Percentiles rank a stretch among this genome's conserved stretches.
Evolutionary conservation across 345 rosid species (phyloP).

Genomic region (Melaleuca quinquenervia): DNA sequence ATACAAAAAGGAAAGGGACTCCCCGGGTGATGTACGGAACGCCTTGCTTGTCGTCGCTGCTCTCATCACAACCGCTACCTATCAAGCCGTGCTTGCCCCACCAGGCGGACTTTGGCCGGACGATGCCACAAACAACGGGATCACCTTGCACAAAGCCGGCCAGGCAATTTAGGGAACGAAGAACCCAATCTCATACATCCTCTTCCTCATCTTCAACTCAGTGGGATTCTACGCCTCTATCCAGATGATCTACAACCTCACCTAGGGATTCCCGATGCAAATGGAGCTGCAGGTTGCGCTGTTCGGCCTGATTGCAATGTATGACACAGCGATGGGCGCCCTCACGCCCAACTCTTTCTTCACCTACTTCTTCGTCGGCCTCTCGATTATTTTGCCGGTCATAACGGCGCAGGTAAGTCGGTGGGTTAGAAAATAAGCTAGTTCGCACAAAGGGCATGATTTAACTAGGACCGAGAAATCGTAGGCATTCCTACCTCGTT

Average conservation of each 20-base stretch:
- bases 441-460: not conserved
- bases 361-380: not conserved
- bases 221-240: not conserved
- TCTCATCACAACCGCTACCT: no score
- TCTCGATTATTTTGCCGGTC: not conserved
- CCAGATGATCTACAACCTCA: not conserved
- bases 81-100: no score
- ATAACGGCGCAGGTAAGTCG: not conserved
- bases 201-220: not conserved
- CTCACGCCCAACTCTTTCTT: not conserved
- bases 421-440: not conserved
- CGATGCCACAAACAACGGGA: not conserved
- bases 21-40: no score
- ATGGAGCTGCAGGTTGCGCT: not conserved
- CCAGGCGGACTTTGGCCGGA: no score
- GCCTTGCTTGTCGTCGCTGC: no score
- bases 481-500: not conserved
- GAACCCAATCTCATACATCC: not conserved
- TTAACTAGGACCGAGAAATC: not conserved
- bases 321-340: not conserved
- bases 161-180: not conserved
- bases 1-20: no score
- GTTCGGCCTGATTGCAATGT: not conserved
- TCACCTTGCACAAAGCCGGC: not conserved
- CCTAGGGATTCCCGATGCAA: not conserved